These are phyloP conservation scores for Pythium plurisporium DNA, from an alignment of 352 stramenopile species.

Conservation along the genomic window DNA sequence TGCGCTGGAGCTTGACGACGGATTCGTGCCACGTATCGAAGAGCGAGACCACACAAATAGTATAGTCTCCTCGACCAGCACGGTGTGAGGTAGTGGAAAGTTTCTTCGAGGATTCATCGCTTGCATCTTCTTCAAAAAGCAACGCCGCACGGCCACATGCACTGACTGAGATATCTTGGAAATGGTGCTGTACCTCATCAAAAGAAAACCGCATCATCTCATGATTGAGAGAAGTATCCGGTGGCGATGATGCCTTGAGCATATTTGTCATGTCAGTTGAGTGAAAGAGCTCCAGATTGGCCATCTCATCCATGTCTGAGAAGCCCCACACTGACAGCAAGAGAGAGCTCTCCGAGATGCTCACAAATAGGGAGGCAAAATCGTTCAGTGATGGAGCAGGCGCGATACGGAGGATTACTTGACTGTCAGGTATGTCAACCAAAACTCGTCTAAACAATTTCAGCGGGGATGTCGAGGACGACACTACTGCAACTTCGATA, in stretches of 20 bases:
- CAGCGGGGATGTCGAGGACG: slow-evolving; percentile 11
- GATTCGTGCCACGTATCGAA: slow-evolving; percentile 55
- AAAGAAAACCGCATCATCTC: slow-evolving; percentile 40
- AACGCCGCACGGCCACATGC: slow-evolving; percentile 51
- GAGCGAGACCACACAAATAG: slow-evolving; percentile 47
- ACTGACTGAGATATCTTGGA: slow-evolving; percentile 52
- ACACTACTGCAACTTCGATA: slow-evolving; percentile 3
- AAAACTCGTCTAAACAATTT: slow-evolving; percentile 43
- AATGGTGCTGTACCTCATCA: slow-evolving; percentile 30
- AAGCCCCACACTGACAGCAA: slow-evolving; percentile 55
- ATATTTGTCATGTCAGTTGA: slow-evolving; percentile 27
- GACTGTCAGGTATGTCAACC: slow-evolving; percentile 28
- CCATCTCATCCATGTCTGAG: slow-evolving; percentile 46
- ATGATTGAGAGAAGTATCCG: slow-evolving; percentile 4
- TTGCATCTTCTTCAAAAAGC: slow-evolving; percentile 45
- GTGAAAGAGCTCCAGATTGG: slow-evolving; percentile 36
- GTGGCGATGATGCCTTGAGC: slow-evolving; percentile 26
- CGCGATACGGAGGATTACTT: slow-evolving; percentile 30
- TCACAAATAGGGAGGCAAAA: slow-evolving; percentile 46
- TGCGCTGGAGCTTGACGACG: slow-evolving; percentile 43
- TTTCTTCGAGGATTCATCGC: no score
- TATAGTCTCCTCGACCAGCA: slow-evolving; percentile 14
- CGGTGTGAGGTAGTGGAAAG: no score
- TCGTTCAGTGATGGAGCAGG: slow-evolving; percentile 38
- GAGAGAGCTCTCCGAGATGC: slow-evolving; percentile 31